These are phyloP conservation scores for Pistacia vera DNA, from an alignment of 345 rosid genomes.

Conservation along the genomic window DNA sequence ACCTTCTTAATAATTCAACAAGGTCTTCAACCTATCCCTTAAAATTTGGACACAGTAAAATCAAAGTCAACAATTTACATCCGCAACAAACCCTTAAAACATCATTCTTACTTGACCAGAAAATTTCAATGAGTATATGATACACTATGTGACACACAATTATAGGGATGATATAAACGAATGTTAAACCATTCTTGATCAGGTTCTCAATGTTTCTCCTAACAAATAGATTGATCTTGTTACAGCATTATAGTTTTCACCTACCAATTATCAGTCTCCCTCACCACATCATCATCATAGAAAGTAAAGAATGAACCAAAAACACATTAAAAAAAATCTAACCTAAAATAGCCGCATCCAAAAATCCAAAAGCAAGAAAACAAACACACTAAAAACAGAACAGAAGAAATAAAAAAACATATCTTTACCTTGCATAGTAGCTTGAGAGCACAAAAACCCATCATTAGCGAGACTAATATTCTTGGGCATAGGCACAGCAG, in stretches of 20 bases:
- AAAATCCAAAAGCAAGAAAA: neutral
- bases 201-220: neutral
- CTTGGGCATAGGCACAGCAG: slow-evolving; percentile 66
- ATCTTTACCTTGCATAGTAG: slow-evolving; percentile 53
- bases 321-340: slow-evolving; percentile 7
- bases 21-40: neutral
- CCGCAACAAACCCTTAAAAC: neutral
- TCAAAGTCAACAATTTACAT: neutral
- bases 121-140: neutral
- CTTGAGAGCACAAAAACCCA: slow-evolving; percentile 63
- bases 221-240: neutral
- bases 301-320: neutral
- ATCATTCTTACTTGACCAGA: neutral
- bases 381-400: neutral
- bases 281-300: neutral
- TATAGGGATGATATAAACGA: neutral
- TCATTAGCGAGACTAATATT: slow-evolving; percentile 73
- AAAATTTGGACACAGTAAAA: neutral
- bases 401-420: neutral
- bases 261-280: neutral
- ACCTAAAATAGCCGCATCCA: neutral
- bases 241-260: neutral
- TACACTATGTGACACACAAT: neutral
- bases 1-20: neutral
- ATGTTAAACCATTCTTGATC: neutral